Conservation (phyloP, 495 filamentous ascomycete species). For the Viridothelium virens region DNA sequence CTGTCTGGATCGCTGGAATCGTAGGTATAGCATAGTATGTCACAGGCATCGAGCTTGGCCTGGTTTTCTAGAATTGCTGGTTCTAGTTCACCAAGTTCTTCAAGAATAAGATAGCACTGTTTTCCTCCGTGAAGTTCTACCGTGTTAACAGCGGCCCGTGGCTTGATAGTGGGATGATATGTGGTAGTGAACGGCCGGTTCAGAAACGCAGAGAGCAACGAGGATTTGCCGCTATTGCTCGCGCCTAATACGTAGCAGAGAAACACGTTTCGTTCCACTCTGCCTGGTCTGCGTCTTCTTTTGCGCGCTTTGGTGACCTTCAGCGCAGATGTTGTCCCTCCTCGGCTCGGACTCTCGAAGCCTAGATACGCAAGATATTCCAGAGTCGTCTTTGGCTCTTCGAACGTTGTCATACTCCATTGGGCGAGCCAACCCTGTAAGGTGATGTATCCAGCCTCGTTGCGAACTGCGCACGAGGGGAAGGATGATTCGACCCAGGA, state of each 20-base stretch:
- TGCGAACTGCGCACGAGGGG: conserved; percentile 86
- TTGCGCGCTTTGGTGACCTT: conserved; percentile 90
- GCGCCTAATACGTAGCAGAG: conserved; percentile 89
- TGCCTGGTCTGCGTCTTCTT: conserved; percentile 64
- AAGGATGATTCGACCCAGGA: conserved; percentile 83
- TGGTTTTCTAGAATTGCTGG: conserved; percentile 89
- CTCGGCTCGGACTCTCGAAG: conserved; percentile 58
- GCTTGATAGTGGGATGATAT: conserved; percentile 93
- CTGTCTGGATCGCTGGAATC: conserved; percentile 94
- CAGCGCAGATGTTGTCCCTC: conserved; percentile 69
- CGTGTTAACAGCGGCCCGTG: conserved; percentile 86
- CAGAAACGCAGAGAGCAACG: conserved; percentile 82
- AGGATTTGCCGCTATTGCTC: conserved; percentile 74
- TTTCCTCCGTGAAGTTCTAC: conserved; percentile 94
- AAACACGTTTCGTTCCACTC: conserved; percentile 92
- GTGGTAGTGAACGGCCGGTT: conserved; percentile 75
- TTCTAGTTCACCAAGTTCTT: conserved; percentile 92
- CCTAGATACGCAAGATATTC: conserved; percentile 94
- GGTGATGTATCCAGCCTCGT: conserved; percentile 91
- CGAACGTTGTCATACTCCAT: conserved; percentile 99
- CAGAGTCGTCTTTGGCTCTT: conserved; percentile 86
- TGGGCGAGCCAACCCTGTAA: conserved; percentile 97
- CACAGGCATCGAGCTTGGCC: conserved; percentile 83
- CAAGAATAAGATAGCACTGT: conserved; percentile 91
- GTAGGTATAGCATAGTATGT: conserved; percentile 90